Evolutionary conservation across 768 basidiomycete species (phyloP).

Genomic region (Calocera cornea): DNA sequence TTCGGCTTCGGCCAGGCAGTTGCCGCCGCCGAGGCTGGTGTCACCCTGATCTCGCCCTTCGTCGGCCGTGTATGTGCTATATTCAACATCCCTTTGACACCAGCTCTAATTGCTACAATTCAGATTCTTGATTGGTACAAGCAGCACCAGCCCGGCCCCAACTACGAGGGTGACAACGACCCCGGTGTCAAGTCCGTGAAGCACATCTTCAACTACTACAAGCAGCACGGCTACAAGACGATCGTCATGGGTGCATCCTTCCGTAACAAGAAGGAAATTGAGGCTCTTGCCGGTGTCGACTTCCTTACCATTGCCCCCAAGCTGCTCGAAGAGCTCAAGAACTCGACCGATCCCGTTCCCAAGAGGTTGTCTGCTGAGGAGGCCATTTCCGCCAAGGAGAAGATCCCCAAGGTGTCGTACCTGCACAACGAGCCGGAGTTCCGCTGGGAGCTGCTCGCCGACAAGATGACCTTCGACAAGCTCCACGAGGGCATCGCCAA

Average conservation of each 20-base stretch:
- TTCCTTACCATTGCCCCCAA: slow-evolving; percentile 90
- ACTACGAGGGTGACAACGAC: slow-evolving; percentile 81
- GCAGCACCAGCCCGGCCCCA: slow-evolving; percentile 64
- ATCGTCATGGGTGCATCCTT: slow-evolving; percentile 99
- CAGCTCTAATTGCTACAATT: background rate
- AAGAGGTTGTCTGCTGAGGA: slow-evolving; percentile 62
- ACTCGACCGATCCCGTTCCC: slow-evolving; percentile 60
- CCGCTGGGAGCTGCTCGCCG: slow-evolving; percentile 85
- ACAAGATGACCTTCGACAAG: slow-evolving; percentile 98
- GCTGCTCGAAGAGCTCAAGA: slow-evolving; percentile 87
- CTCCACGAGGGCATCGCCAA: slow-evolving; percentile 96
- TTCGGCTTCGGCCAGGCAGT: slow-evolving; percentile 99
- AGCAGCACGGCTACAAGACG: slow-evolving; percentile 94
- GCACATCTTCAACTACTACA: slow-evolving; percentile 99
- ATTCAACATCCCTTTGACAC: too few relatives aligned
- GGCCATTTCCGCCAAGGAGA: slow-evolving; percentile 22
- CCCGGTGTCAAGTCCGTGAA: slow-evolving; percentile 93
- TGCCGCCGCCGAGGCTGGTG: slow-evolving; percentile 94
- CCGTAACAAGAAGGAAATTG: slow-evolving; percentile 95
- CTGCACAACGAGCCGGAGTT: slow-evolving; percentile 92
- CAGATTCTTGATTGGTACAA: slow-evolving; percentile 99
- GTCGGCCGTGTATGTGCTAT: slow-evolving; percentile 79
- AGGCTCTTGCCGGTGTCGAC: slow-evolving; percentile 88
- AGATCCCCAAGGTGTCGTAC: slow-evolving; percentile 67
- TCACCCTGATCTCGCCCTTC: slow-evolving; percentile 98